Base-by-base conservation (phyloP, 1,284 basidiomycete genomes). In the Rhodotorula sp. region DNA sequence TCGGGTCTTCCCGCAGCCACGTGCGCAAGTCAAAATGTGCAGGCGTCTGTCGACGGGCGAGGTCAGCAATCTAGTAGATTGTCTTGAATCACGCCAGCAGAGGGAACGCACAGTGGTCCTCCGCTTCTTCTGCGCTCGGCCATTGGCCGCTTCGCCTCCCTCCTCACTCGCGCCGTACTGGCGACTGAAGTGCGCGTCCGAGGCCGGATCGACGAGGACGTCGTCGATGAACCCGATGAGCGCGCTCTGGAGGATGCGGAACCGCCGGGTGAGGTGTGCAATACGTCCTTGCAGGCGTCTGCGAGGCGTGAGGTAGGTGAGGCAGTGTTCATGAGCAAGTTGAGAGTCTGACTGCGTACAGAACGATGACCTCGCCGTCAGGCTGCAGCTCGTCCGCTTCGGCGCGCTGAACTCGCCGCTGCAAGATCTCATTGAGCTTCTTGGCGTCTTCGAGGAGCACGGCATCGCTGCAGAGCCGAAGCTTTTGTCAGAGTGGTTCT, bases 161-260 rank as follows among this genome's bases (percentile, higher is more conserved):
- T 48, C 34, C 53, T 25, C 16, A 16, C 34, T 7, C 19, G 12
- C 7, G 14, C 19, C 4, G 25, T 27, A 34, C 27, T 21, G 25
- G 25, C n/a, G 13, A 13, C 27, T n/a, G 49, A 7, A 8, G 0
- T 2, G 49, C 3, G 49, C 27, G 4, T 49, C 49, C 23, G n/a
- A 13, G 10, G 25, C 16, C 61, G 8, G 14, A 7, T 34, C 64
- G 14, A 19, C 57, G 42, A 53, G 57, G 9, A n/a, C 34, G 41
- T 50, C 50, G 44, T 66, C 65, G 44, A 66, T 45, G 25, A 54
- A 60, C 25, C 55, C 49, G 44, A 61, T 25, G 12, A 61, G 45
- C 13, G 56, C 65, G 17, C 10, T 1, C 34, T 61, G 65, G 12
- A 66, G 25, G 19, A 9, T 10, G 10, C n/a, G 1, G 65, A 55